phyloP scores from a whole-genome alignment of 805 yeast species.

The Hanseniaspora singularis region DNA sequence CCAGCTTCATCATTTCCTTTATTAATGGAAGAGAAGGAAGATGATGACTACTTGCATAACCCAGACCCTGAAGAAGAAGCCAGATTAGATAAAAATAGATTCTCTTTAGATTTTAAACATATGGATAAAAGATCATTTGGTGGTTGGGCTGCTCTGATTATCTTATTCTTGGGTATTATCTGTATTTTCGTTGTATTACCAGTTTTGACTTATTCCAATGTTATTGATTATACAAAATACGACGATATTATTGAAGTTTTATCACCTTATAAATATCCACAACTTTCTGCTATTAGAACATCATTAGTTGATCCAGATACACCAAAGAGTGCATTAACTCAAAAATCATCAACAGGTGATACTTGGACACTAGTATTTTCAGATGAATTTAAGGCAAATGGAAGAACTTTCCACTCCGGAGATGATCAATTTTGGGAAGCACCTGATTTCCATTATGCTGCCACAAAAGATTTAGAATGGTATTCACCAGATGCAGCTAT shows the following conservation, averaged over 20 bases:
- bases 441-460: slow-evolving; percentile 70
- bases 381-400: slow-evolving; percentile 83
- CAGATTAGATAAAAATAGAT: slow-evolving; percentile 59
- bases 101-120: slow-evolving; percentile 49
- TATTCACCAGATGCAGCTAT: slow-evolving; percentile 82
- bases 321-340: slow-evolving; percentile 38
- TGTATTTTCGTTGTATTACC: slow-evolving; percentile 72
- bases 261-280: slow-evolving; percentile 40
- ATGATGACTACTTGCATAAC: slow-evolving; percentile 88
- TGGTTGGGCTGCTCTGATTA: slow-evolving; percentile 50
- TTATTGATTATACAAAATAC: slow-evolving; percentile 27
- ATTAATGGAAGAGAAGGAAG: slow-evolving; percentile 83
- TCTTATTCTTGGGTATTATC: slow-evolving; percentile 48
- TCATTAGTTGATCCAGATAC: slow-evolving; percentile 51
- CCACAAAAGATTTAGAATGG: slow-evolving; percentile 88
- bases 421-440: slow-evolving; percentile 90
- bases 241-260: slow-evolving; percentile 31
- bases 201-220: slow-evolving; percentile 71
- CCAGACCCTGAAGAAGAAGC: slow-evolving; percentile 95
- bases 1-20: slow-evolving; percentile 89
- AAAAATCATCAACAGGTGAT: slow-evolving; percentile 47
- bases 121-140: slow-evolving; percentile 52
- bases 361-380: slow-evolving; percentile 70
- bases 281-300: slow-evolving; percentile 41
- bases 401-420: slow-evolving; percentile 79